These are phyloP conservation scores for Candida pseudoglaebosa DNA, from an alignment of 805 yeast species.

Conservation along the genomic window DNA sequence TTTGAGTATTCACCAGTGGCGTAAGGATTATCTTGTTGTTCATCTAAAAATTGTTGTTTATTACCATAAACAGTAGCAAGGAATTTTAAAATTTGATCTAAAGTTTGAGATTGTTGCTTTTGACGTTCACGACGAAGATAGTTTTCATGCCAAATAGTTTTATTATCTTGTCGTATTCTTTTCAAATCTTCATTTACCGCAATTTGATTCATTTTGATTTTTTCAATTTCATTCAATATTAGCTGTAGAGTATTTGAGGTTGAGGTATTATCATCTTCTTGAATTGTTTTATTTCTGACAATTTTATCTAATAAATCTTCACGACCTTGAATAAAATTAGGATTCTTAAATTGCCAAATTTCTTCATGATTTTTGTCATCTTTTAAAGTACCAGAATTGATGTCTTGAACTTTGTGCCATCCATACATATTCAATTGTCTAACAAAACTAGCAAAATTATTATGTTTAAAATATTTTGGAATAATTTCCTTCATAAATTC, in stretches of 20 bases:
- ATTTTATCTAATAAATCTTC: conserved; percentile 86
- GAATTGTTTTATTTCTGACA: conserved; percentile 61
- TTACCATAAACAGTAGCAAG: conserved; percentile 76
- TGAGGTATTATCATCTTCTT: conserved; percentile 17
- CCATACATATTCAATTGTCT: conserved; percentile 98
- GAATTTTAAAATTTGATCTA: conserved; percentile 83
- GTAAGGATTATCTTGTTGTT: conserved; percentile 9
- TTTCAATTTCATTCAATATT: conserved; percentile 68
- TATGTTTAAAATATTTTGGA: conserved; percentile 91
- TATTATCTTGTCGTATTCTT: conserved; percentile 83
- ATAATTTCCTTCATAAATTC: conserved; percentile 75
- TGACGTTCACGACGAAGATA: conserved; percentile 79
- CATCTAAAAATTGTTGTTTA: conserved; percentile 3
- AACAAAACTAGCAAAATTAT: conserved; percentile 91
- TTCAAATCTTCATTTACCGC: conserved; percentile 80
- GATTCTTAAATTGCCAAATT: conserved; percentile 83
- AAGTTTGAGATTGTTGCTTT: conserved; percentile 78
- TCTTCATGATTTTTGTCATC: conserved; percentile 60
- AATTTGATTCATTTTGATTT: conserved; percentile 71
- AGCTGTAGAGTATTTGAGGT: conserved; percentile 29
- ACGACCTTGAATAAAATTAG: conserved; percentile 68
- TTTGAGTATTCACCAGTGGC: conserved; percentile 10
- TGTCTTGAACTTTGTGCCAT: conserved; percentile 97
- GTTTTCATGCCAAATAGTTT: conserved; percentile 87
- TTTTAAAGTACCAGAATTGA: conserved; percentile 64